Evolutionary conservation across 2,329 filamentous ascomycete species (phyloP), one percentile per base, ranked within the genome.

Genomic region (Thyridium curvatum): DNA sequence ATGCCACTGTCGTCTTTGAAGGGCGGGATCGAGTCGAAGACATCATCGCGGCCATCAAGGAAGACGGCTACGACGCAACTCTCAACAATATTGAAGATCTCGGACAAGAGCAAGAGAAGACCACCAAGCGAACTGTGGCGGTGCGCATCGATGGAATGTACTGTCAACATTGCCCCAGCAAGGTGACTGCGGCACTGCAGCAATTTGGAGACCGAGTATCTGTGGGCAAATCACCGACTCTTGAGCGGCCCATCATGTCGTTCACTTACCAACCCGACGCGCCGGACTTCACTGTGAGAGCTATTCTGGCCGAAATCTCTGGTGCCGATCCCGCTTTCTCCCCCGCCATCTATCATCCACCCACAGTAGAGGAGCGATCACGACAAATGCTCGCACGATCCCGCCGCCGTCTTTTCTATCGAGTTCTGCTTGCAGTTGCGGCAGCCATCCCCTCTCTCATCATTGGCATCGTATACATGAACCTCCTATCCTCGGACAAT

Each of bases 381-480:
- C 77, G 76, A 44, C 66, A 71, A 30, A 85, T 94, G 53, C 82
- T 86, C 43, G 69, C 71, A 15, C 74, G 74, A 41, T 85, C 94
- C 50, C 77, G 82, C 49, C 71, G 66, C 18, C 72, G 79, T 15
- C 74, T 93, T 9, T 59, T 89, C 0, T 65, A 74, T 40, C 80
- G 89, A 14, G 71, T 87, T 13, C 53, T 84, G 1, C 68, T 94
- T 40, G 82, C 86, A 3, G 58, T 83, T 17, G 52, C 82, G 18
- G 66, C 84, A 8, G 82, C 84, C 12, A 81, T 95, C 34, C 89
- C 90, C 2, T 86, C 85, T 0, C 89, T 95, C 49, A 58, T 94
- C 37, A 79, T 95, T 30, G 89, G 90, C 2, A 86, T 95, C 37
- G 79, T 94, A 1, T 94, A 86, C 62, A 95, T 94, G 89, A 86